These are phyloP conservation scores for Cutaneotrichosporon sp. DNA, from an alignment of 1,284 basidiomycete genomes.

Conservation along the genomic window DNA sequence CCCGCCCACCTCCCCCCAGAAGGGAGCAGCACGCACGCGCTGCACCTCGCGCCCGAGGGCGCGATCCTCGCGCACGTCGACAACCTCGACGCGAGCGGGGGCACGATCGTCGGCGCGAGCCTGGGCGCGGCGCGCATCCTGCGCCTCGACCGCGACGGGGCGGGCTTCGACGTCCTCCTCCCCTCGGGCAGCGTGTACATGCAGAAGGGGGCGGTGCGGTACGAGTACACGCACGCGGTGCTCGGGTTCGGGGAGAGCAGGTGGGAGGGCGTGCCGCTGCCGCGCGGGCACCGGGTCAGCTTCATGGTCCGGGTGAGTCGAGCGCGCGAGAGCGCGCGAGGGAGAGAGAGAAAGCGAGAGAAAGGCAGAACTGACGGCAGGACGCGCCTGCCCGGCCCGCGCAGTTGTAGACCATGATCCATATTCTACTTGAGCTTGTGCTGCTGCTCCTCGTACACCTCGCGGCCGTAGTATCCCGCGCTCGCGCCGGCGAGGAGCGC, in stretches of 20 bases:
- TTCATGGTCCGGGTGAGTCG: constrained; percentile 45
- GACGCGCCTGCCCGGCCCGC: constrained; percentile 6
- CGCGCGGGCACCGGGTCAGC: constrained; percentile 42
- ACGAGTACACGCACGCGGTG: constrained; percentile 45
- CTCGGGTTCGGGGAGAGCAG: constrained; percentile 31
- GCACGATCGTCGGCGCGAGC: constrained; percentile 79
- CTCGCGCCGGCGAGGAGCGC: constrained; percentile 32
- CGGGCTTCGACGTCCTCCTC: constrained; percentile 45
- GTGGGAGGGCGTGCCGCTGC: constrained; percentile 35
- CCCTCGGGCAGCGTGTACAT: constrained; percentile 43
- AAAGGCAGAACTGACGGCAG: not conserved
- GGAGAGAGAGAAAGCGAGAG: too few relatives aligned
- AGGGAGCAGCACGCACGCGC: constrained; percentile 69
- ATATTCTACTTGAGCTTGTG: not conserved
- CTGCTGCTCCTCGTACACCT: constrained; percentile 37
- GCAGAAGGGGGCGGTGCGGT: constrained; percentile 43
- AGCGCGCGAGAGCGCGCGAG: too few relatives aligned
- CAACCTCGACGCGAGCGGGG: constrained; percentile 75
- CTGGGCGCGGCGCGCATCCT: constrained; percentile 70
- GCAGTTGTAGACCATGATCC: constrained; percentile 7
- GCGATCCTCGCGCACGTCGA: constrained; percentile 81
- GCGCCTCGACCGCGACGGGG: constrained; percentile 54
- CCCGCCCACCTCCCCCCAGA: constrained; percentile 37
- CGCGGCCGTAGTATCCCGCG: constrained; percentile 35
- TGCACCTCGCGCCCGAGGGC: constrained; percentile 76